Evolutionary conservation across 805 yeast species (phyloP).

Genomic region (Kodamaea sagamina): DNA sequence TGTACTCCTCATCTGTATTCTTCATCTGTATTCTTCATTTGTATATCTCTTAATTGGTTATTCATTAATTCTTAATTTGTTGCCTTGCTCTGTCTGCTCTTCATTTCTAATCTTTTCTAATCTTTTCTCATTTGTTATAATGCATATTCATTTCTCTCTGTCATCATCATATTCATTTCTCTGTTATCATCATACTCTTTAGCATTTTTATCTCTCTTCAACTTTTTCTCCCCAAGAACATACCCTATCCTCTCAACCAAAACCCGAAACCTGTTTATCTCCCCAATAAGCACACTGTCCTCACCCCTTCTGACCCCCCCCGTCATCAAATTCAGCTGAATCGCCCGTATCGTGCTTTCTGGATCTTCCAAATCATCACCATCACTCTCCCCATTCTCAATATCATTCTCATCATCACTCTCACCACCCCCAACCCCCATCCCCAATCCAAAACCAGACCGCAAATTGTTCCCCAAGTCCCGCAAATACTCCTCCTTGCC

Average conservation of each 20-base stretch:
- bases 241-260: slow-evolving; percentile 27
- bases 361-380: slow-evolving; percentile 22
- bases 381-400: slow-evolving; percentile 17
- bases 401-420: slow-evolving; percentile 21
- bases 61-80: no score
- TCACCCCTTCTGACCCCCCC: background rate
- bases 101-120: no score
- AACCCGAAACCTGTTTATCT: slow-evolving; percentile 29
- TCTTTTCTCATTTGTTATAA: no score
- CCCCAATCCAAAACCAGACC: slow-evolving; percentile 5
- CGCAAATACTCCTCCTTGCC: slow-evolving; percentile 33
- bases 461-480: slow-evolving; percentile 14
- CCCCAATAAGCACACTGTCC: slow-evolving; percentile 14
- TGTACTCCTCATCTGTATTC: no score
- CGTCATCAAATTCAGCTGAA: slow-evolving; percentile 15
- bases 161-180: no score
- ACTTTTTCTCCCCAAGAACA: background rate
- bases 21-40: no score
- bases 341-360: slow-evolving; percentile 3
- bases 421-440: slow-evolving; percentile 17
- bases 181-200: no score
- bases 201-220: no score
- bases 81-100: no score
- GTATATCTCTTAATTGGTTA: no score
- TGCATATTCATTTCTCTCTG: no score